Conservation (phyloP, 1,139 yeast species). For the Cylindricascospora bacillispora region DNA sequence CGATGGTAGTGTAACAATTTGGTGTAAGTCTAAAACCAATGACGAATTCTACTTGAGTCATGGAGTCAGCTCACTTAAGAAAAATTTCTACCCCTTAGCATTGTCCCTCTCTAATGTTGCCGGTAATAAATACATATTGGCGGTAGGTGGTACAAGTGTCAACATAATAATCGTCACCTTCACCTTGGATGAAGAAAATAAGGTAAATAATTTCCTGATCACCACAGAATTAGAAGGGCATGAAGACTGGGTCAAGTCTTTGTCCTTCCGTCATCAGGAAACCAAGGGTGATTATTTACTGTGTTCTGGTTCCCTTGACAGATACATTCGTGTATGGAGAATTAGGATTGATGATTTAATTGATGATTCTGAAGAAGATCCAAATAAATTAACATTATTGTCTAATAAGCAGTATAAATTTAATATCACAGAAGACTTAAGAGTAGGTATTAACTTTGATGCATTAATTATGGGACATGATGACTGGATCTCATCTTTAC, state of each 20-base stretch:
- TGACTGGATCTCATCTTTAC: slow-evolving; percentile 84
- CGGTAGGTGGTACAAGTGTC: slow-evolving; percentile 71
- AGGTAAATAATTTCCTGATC: slow-evolving; percentile 23
- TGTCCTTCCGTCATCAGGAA: slow-evolving; percentile 42
- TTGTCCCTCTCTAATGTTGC: slow-evolving; percentile 39
- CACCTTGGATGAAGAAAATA: slow-evolving; percentile 13
- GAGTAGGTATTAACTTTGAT: slow-evolving; percentile 59
- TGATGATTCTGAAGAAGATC: slow-evolving; percentile 45
- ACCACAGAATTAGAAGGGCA: slow-evolving; percentile 64
- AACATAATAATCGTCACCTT: slow-evolving; percentile 46
- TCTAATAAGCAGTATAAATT: slow-evolving; percentile 56
- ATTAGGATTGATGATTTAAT: slow-evolving; percentile 45
- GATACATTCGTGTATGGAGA: slow-evolving; percentile 82
- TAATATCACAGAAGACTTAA: slow-evolving; percentile 25
- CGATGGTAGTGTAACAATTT: slow-evolving; percentile 43
- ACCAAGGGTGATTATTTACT: slow-evolving; percentile 40
- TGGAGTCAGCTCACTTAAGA: slow-evolving; percentile 29
- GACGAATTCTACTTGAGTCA: slow-evolving; percentile 24
- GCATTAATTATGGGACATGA: slow-evolving; percentile 96
- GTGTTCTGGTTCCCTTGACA: slow-evolving; percentile 83
- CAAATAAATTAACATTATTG: slow-evolving; percentile 38
- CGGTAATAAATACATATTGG: slow-evolving; percentile 36
- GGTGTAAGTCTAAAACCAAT: slow-evolving; percentile 26
- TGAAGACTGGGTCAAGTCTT: slow-evolving; percentile 83
- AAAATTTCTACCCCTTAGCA: slow-evolving; percentile 53